Evolutionary conservation across 176 grass and related monocot genomes (phyloP).

Genomic region (Poa annua): DNA sequence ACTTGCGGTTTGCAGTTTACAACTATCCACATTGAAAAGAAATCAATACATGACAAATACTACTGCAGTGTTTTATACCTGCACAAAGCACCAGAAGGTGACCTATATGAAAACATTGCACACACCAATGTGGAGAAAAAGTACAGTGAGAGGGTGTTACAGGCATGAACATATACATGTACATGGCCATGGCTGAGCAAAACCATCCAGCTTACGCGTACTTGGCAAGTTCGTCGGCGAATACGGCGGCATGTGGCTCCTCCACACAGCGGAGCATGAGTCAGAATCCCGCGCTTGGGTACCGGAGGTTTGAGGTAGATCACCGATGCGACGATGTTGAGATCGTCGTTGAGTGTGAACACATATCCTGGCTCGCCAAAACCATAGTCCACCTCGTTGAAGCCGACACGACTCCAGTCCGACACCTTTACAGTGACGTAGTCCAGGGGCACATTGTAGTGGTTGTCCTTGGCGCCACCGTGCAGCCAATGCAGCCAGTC

Average conservation of each 20-base stretch:
- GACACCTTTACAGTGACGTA: conserved; percentile 72
- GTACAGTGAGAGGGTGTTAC: conserved; percentile 8
- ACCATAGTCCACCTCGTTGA: conserved; percentile 93
- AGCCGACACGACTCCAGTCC: conserved; percentile 80
- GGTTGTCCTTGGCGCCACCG: conserved; percentile 51
- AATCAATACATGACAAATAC: neutral
- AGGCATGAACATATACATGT: conserved; percentile 10
- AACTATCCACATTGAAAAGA: neutral
- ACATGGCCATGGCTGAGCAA: neutral
- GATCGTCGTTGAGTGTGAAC: conserved; percentile 76
- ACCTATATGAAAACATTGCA: conserved; percentile 13
- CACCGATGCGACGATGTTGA: conserved; percentile 64
- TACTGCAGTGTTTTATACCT: conserved; percentile 10
- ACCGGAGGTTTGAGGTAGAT: conserved; percentile 73
- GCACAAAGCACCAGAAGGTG: neutral
- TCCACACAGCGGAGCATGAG: conserved; percentile 82
- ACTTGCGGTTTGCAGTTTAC: neutral
- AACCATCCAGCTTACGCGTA: conserved; percentile 37
- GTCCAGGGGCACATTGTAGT: conserved; percentile 83
- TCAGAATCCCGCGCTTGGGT: conserved; percentile 73
- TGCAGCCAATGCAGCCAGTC: conserved; percentile 85
- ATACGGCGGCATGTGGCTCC: conserved; percentile 54
- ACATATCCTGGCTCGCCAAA: conserved; percentile 72
- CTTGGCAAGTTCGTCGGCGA: conserved; percentile 62
- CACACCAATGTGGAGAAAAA: neutral